phyloP scores from a whole-genome alignment of 1,284 basidiomycete genomes.

The Cystobasidiaceae sp. region DNA sequence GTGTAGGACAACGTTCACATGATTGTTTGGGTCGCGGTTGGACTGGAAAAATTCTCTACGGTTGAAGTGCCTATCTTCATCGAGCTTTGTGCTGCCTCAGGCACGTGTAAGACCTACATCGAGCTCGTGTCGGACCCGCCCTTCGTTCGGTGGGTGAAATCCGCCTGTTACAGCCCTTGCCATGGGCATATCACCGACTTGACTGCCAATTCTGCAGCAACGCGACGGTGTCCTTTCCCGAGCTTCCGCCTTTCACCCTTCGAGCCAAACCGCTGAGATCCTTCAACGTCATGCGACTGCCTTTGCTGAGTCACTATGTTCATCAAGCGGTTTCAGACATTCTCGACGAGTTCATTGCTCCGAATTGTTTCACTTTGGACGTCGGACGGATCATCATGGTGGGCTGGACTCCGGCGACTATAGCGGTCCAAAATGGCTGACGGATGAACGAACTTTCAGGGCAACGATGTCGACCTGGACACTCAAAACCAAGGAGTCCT shows the following conservation, averaged over 20 bases:
- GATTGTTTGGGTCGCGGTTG: slow-evolving; percentile 18
- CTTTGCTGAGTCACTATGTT: slow-evolving; percentile 19
- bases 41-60: neutral
- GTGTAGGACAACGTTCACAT: slow-evolving; percentile 22
- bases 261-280: slow-evolving; percentile 12
- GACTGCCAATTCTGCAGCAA: neutral
- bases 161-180: neutral
- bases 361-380: slow-evolving; percentile 22
- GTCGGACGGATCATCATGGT: slow-evolving; percentile 15
- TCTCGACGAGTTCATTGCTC: slow-evolving; percentile 8
- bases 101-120: neutral
- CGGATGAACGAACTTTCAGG: neutral
- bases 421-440: neutral
- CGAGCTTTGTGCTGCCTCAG: slow-evolving; percentile 14
- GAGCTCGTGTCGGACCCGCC: slow-evolving; percentile 28
- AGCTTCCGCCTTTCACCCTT: slow-evolving; percentile 21
- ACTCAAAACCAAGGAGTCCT: slow-evolving; percentile 13
- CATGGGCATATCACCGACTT: neutral
- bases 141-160: slow-evolving; percentile 8
- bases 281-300: slow-evolving; percentile 23
- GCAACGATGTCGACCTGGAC: slow-evolving; percentile 13
- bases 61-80: slow-evolving; percentile 20
- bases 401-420: neutral
- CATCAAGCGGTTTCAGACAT: slow-evolving; percentile 17
- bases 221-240: slow-evolving; percentile 22